Evolutionary conservation across 805 yeast genomes (phyloP), one percentile per base, ranked within the genome.

Genomic region (Cyberlindnera subsufficiens): DNA sequence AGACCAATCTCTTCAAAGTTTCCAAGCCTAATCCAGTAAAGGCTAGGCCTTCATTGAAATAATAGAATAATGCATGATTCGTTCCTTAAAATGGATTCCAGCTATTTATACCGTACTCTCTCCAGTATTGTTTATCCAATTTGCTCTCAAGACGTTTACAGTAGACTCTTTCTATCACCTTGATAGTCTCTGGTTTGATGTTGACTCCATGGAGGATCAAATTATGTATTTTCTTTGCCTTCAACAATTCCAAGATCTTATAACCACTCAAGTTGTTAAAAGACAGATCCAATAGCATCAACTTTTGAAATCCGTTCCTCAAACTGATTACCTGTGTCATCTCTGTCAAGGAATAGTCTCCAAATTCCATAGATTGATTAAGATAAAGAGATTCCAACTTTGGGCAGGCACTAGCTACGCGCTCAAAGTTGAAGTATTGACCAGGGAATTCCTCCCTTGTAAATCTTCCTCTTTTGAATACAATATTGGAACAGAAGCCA

Each of bases 361-460:
- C 48, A 15, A 58, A 51, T 19, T 51, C 55, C 6, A 52, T 45
- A 0, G 60, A 43, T 34, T 58, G 59, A 15, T 55, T 54, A 37
- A 58, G 8, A 17, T 49, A 49, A 3, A 56, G 20, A 1, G 46
- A 49, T 16, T 48, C 47, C 14, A 58, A 34, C 4, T 31, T 13
- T 19, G 56, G 57, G 27, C 51, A 45, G 6, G 42, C 30, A n/a
- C 35, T 17, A 4, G 50, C 35, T 20, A 58, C 45, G 6, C 51
- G 54, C 3, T 49, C 49, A 41, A 55, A 53, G 4, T 52, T 39
- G 30, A 58, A 55, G 14, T 49, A 46, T 7, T 43, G 44, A 13
- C 50, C 48, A 25, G 45, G 45, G 1, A 42, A 41, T 5, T 38
- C 18, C 3, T 40, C 38, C 15, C 18, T 20, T 37, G 44, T 46